Evolutionary conservation across 345 rosid species (phyloP).

Genomic region (Dimocarpus longan): DNA sequence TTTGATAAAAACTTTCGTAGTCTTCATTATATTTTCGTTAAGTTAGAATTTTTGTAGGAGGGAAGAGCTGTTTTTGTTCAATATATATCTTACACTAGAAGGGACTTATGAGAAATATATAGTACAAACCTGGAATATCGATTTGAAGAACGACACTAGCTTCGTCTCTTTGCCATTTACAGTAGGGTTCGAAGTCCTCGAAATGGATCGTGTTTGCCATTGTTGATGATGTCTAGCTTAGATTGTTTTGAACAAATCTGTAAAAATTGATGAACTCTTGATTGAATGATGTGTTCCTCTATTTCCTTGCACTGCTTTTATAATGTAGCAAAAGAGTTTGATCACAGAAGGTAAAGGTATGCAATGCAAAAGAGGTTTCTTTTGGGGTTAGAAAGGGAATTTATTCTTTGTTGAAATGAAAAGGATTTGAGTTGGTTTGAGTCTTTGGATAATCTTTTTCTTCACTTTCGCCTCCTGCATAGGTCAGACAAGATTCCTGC

Average conservation of each 20-base stretch:
- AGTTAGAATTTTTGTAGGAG: no score
- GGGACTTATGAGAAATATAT: not conserved
- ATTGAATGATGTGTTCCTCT: not conserved
- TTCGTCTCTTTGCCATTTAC: slow-evolving; percentile 42
- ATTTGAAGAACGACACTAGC: slow-evolving; percentile 39
- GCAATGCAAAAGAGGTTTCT: slow-evolving; percentile 7
- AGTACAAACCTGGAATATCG: slow-evolving; percentile 42
- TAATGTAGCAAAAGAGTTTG: not conserved
- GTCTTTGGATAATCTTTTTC: slow-evolving; percentile 3
- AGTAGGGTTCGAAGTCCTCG: slow-evolving; percentile 55
- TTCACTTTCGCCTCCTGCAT: not conserved
- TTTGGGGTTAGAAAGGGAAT: slow-evolving; percentile 8
- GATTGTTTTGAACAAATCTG: no score
- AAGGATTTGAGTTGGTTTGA: not conserved
- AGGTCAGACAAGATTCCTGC: not conserved
- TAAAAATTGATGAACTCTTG: not conserved
- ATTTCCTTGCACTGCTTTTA: not conserved
- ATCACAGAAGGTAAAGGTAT: not conserved
- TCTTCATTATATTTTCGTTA: slow-evolving; percentile 15
- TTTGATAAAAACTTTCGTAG: no score
- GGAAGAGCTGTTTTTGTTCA: no score
- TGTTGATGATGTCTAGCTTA: not conserved
- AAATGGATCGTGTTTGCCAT: slow-evolving; percentile 16
- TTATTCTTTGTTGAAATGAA: not conserved
- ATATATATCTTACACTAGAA: no score